Evolutionary conservation across 148 eudicot species (phyloP), one percentile per base, ranked within the genome.

Genomic region (Amaranthus cruentus): DNA sequence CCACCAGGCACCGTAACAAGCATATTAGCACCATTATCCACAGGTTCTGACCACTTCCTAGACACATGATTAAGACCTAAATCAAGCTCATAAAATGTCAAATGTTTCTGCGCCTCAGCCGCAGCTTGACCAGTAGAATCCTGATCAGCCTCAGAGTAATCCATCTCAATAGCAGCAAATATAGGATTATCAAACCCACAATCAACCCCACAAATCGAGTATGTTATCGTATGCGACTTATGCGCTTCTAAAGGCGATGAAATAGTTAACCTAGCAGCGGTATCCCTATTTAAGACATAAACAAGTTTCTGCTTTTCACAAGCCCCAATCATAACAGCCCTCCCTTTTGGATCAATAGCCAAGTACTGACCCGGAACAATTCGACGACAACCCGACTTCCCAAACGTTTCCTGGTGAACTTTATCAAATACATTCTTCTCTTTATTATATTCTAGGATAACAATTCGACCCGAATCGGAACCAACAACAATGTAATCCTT

Each of bases 141-240:
- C 87, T 88, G 91, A 53, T 95, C 99, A 0, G 97, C 97, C 85
- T 92, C 97, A 0, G 88, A 78, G 68, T 95, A 95, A 84, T 95
- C 98, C 97, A 95, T 84, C 87, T 91, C 97, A 72, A 95, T 90
- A 0, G 97, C 96, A 4, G 97, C 98, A 79, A 95, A 95, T 44
- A 95, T 84, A 0, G 98, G 98, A 69, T 95, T 95, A 81, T 95
- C 98, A 72, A 95, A 95, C 74, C 98, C 98, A 53, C 98, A 95
- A 83, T 95, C 99, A 12, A 95, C 97, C 68, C 99, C 99, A 68
- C 88, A 84, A 56, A 95, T 73, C 38, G 91, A 88, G 62, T 88
- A 95, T 0, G 81, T 84, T 10, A 95, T 88, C 0, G 96, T 92
- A 59, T 91, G 99, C 2, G 88, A 84, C 84, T 95, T 95, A 70